Evolutionary conservation across 148 eudicot genomes (phyloP).

Genomic region (Cornus kousa): DNA sequence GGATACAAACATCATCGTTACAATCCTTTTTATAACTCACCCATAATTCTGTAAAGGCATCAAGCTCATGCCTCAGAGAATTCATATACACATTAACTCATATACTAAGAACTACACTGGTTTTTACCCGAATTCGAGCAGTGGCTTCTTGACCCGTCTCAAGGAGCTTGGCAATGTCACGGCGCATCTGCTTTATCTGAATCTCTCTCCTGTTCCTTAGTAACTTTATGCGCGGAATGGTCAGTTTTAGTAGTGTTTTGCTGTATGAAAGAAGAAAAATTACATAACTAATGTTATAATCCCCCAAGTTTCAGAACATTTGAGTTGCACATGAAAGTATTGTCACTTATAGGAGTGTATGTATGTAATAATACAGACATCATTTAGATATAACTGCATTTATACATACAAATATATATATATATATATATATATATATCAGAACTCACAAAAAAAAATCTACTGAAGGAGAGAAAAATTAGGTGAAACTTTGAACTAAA

Average conservation of each 20-base stretch:
- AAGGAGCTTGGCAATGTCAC: conserved; percentile 91
- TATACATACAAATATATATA: neutral
- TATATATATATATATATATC: too few relatives aligned
- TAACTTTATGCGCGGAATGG: conserved; percentile 91
- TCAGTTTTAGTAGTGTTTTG: conserved; percentile 80
- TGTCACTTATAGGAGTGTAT: neutral
- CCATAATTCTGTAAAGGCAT: neutral
- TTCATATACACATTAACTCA: neutral
- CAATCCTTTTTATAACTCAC: conserved; percentile 4
- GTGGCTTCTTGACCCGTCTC: conserved; percentile 99
- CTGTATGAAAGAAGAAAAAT: conserved; percentile 31
- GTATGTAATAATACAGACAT: too few relatives aligned
- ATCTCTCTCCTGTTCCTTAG: conserved; percentile 88
- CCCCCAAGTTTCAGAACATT: neutral
- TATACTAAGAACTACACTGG: neutral
- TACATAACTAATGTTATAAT: neutral
- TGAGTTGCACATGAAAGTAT: neutral
- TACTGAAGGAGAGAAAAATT: too few relatives aligned
- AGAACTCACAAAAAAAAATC: neutral
- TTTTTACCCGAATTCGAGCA: conserved; percentile 79
- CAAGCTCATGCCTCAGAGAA: neutral
- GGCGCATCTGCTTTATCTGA: conserved; percentile 91
- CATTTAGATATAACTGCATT: neutral
- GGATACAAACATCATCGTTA: neutral
- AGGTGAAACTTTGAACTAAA: too few relatives aligned